phyloP scores from a whole-genome alignment of 1,139 yeast species.

The Kodamaea plutei region DNA sequence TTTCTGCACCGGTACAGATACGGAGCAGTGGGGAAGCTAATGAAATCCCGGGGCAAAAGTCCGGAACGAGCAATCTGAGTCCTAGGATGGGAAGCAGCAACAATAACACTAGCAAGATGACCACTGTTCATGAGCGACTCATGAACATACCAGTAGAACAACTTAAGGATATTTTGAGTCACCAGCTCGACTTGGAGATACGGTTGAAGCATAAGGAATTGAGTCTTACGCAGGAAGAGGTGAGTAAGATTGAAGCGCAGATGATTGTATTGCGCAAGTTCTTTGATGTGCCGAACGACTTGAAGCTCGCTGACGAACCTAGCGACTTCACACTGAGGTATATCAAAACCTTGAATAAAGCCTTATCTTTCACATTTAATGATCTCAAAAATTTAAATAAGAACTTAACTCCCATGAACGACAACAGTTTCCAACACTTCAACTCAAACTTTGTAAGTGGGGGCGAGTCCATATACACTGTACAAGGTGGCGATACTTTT shows the following conservation, averaged over 20 bases:
- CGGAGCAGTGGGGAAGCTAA: too few species aligned
- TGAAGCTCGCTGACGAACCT: constrained; percentile 40
- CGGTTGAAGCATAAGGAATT: constrained; percentile 67
- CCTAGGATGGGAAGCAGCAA: too few species aligned
- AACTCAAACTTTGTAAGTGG: constrained; percentile 9
- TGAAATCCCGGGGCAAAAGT: too few species aligned
- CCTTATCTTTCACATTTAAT: constrained; percentile 33
- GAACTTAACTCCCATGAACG: constrained; percentile 6
- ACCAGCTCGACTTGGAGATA: constrained; percentile 66
- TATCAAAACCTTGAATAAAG: constrained; percentile 34
- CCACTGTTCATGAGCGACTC: constrained; percentile 18
- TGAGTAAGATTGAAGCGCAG: constrained; percentile 61
- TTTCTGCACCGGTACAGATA: too few species aligned
- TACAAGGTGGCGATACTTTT: constrained; percentile 1
- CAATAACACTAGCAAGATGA: too few species aligned
- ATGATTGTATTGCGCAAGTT: constrained; percentile 50
- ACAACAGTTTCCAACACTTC: constrained; percentile 8
- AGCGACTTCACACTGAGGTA: constrained; percentile 48
- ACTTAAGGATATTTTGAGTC: constrained; percentile 37
- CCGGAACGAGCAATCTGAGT: too few species aligned
- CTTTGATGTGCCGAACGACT: constrained; percentile 45
- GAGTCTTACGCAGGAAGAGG: constrained; percentile 54
- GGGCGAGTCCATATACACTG: constrained; percentile 4
- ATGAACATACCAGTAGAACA: constrained; percentile 34
- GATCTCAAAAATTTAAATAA: constrained; percentile 13